A percentile compares a stretch with the other conserved stretches of the same genome.
These are phyloP conservation scores for Leavenworthia alabamica DNA, from an alignment of 345 rosid species.

Conservation along the genomic window DNA sequence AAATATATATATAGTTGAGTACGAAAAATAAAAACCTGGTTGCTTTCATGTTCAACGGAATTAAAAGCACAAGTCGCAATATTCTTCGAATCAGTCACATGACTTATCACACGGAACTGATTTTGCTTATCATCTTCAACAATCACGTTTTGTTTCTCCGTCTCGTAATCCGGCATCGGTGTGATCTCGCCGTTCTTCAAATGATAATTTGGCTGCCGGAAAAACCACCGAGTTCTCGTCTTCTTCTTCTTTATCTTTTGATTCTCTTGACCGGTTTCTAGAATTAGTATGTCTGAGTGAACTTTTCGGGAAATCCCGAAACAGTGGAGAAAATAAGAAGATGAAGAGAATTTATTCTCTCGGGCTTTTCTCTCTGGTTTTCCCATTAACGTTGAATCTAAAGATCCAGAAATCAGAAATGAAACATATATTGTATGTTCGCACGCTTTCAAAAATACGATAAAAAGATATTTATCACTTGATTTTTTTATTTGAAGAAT, in stretches of 20 bases:
- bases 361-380: constrained; percentile 15
- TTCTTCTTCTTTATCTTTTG: not conserved
- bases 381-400: constrained; percentile 26
- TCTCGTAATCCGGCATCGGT: constrained; percentile 26
- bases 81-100: not conserved
- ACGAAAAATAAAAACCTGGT: constrained; percentile 9
- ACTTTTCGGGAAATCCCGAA: constrained; percentile 37
- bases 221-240: constrained; percentile 16
- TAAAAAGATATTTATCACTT: not conserved
- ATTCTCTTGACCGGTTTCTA: constrained; percentile 3
- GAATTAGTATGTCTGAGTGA: not conserved
- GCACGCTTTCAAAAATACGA: constrained; percentile 18
- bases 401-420: constrained; percentile 1
- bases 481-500: not conserved
- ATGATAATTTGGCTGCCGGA: constrained; percentile 11
- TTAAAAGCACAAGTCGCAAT: constrained; percentile 3
- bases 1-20: not conserved
- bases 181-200: constrained; percentile 29
- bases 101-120: not conserved
- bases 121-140: constrained; percentile 6
- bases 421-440: not conserved
- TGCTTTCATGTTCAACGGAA: constrained; percentile 18
- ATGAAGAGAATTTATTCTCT: constrained; percentile 7
- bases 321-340: constrained; percentile 33
- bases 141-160: not conserved